Conservation (phyloP, 2,329 filamentous ascomycete genomes). For the Fusarium staphyleae region DNA sequence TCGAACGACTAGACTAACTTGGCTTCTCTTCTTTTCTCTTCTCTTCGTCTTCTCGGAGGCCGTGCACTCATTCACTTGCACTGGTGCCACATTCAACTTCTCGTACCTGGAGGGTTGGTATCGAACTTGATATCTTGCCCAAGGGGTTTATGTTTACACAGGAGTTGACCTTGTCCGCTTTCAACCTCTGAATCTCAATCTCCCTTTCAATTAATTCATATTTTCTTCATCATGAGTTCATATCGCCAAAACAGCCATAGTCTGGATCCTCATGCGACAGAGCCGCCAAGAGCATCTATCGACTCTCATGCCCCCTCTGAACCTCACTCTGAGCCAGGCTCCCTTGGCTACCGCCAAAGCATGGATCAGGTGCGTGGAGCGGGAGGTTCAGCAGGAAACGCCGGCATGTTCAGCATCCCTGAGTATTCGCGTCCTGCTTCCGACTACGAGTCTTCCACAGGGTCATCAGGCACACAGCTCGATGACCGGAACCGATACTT, state of each 20-base stretch:
- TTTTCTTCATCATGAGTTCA: slow-evolving; percentile 14
- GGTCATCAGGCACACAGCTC: slow-evolving; percentile 43
- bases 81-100: slow-evolving; percentile 12
- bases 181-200: background rate
- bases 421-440: slow-evolving; percentile 30
- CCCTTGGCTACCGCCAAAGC: slow-evolving; percentile 24
- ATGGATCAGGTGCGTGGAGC: slow-evolving; percentile 11
- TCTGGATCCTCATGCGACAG: slow-evolving; percentile 11
- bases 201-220: background rate
- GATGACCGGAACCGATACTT: slow-evolving; percentile 66
- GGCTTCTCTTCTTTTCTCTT: too few relatives aligned
- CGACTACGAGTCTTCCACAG: slow-evolving; percentile 56
- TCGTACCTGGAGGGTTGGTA: background rate
- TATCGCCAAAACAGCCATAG: slow-evolving; percentile 23
- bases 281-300: slow-evolving; percentile 21
- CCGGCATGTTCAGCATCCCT: slow-evolving; percentile 33
- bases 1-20: background rate
- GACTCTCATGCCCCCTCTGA: slow-evolving; percentile 5
- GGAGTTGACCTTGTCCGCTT: background rate
- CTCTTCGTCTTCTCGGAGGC: background rate
- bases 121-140: slow-evolving; percentile 14
- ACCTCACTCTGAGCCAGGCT: slow-evolving; percentile 11
- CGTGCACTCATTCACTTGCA: slow-evolving; percentile 10
- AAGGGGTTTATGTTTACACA: background rate
- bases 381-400: slow-evolving; percentile 20